phyloP scores from a whole-genome alignment of 768 basidiomycete species.

The Baorangia bicolor region DNA sequence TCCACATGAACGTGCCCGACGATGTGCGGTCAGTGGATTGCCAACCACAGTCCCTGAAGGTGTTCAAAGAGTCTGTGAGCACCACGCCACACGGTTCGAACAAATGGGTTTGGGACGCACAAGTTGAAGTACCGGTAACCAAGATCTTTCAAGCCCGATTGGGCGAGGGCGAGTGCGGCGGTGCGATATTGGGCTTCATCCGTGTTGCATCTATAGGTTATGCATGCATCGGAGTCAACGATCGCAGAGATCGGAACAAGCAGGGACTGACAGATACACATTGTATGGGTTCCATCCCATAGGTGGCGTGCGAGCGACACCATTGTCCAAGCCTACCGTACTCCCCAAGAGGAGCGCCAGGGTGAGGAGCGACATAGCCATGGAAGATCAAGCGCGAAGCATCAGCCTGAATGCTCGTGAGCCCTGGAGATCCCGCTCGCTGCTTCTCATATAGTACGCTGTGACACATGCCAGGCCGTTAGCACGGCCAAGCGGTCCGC shows the following conservation, averaged over 20 bases:
- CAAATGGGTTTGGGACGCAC: background rate
- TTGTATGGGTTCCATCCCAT: conserved; percentile 22
- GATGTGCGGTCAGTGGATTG: conserved; percentile 2
- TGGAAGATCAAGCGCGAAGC: background rate
- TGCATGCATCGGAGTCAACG: background rate
- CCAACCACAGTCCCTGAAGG: conserved; percentile 15
- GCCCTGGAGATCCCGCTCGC: too few species aligned
- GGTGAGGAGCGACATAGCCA: background rate
- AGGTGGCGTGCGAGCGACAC: conserved; percentile 10
- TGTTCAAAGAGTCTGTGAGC: background rate
- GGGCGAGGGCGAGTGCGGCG: conserved; percentile 4
- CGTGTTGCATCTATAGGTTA: conserved; percentile 4
- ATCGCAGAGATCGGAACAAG: background rate
- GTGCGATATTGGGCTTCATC: conserved; percentile 5
- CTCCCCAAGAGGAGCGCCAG: background rate
- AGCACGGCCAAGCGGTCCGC: too few species aligned
- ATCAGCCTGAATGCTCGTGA: background rate
- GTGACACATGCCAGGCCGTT: too few species aligned
- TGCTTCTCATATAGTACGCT: background rate
- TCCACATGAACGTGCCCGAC: conserved; percentile 8
- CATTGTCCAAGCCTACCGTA: conserved; percentile 3
- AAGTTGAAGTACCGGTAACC: conserved; percentile 12
- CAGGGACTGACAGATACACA: conserved; percentile 4
- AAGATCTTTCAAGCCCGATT: background rate
- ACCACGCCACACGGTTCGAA: background rate